These are phyloP conservation scores for Suhomyces emberorum DNA, from an alignment of 805 yeast species.

Conservation along the genomic window DNA sequence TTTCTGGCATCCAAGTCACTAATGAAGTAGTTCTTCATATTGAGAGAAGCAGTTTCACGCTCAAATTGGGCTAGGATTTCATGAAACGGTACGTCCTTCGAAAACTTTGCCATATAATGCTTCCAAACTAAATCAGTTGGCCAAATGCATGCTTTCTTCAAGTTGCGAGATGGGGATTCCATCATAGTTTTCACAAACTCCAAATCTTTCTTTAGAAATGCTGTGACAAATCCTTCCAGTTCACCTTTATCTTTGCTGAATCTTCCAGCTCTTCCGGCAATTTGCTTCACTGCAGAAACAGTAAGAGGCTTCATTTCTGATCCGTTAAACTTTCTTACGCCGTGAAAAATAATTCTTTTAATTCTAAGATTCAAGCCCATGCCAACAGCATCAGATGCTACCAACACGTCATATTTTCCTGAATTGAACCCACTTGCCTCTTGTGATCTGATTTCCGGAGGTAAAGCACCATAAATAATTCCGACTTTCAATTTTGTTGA, in stretches of 20 bases:
- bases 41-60: constrained; percentile 25
- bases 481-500: constrained; percentile 68
- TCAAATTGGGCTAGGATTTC: constrained; percentile 49
- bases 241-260: constrained; percentile 40
- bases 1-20: constrained; percentile 38
- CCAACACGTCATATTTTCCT: constrained; percentile 77
- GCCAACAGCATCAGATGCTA: constrained; percentile 96
- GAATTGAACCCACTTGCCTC: constrained; percentile 78
- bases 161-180: constrained; percentile 46
- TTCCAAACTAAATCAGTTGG: constrained; percentile 75
- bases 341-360: constrained; percentile 71
- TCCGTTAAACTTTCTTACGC: constrained; percentile 71
- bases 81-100: constrained; percentile 45
- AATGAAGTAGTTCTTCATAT: constrained; percentile 28
- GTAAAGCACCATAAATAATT: constrained; percentile 91
- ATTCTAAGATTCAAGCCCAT: constrained; percentile 93
- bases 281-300: constrained; percentile 76
- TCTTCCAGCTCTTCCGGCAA: constrained; percentile 96
- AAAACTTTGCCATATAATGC: constrained; percentile 59
- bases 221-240: constrained; percentile 51
- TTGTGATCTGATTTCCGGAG: constrained; percentile 87
- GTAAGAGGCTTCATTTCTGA: constrained; percentile 43
- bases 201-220: constrained; percentile 46
- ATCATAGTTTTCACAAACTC: constrained; percentile 45
- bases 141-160: constrained; percentile 68